phyloP scores from a whole-genome alignment of 257 asterid genomes.

The Salvia miltiorrhiza region DNA sequence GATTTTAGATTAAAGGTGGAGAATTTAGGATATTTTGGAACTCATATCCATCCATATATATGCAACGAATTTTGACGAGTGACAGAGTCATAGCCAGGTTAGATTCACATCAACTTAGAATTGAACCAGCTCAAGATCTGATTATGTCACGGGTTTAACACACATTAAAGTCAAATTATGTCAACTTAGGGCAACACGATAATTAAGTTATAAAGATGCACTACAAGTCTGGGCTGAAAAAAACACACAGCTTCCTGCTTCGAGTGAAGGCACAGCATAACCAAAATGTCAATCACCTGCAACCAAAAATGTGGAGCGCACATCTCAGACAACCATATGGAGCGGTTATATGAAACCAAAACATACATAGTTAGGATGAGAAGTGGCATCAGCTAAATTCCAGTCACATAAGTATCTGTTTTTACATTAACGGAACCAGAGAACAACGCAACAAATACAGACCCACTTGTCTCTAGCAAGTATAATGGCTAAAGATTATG shows the following conservation, averaged over 20 bases:
- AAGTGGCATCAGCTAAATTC: too few relatives aligned
- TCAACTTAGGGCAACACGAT: conserved; percentile 18
- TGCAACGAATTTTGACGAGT: too few relatives aligned
- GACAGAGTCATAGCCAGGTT: too few relatives aligned
- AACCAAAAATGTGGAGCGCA: conserved; percentile 12
- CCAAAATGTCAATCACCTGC: conserved; percentile 39
- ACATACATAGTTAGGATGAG: too few relatives aligned
- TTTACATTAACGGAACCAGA: not conserved
- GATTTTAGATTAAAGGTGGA: too few relatives aligned
- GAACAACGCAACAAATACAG: not conserved
- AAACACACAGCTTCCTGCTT: conserved; percentile 26
- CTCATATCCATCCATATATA: too few relatives aligned
- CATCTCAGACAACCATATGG: too few relatives aligned
- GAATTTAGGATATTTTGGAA: too few relatives aligned
- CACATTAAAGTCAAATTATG: conserved; percentile 15
- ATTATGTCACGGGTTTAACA: not conserved
- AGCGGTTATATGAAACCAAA: too few relatives aligned
- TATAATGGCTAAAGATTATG: not conserved
- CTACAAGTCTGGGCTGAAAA: conserved; percentile 29
- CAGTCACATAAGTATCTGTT: too few relatives aligned
- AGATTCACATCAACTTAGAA: too few relatives aligned
- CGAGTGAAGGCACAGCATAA: conserved; percentile 26
- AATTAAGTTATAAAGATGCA: conserved; percentile 29
- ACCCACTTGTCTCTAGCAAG: not conserved
- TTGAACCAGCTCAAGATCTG: too few relatives aligned